A percentile compares a stretch with the other conserved stretches of the same genome.
These are phyloP conservation scores for Vigna unguiculata DNA, from an alignment of 306 rosid genomes.

Conservation along the genomic window DNA sequence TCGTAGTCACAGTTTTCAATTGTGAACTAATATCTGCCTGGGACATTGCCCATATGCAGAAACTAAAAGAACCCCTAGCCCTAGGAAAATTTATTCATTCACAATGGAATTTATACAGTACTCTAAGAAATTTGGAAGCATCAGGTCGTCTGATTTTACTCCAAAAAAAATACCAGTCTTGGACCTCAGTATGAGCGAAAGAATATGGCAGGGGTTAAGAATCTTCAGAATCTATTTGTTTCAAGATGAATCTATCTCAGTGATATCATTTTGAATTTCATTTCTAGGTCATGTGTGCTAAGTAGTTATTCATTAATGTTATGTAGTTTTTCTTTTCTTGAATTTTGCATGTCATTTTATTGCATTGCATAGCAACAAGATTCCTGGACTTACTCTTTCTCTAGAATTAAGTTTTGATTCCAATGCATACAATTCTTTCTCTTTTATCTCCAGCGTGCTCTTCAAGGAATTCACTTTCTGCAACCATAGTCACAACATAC, in stretches of 20 bases:
- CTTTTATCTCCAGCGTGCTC: slow-evolving; percentile 59
- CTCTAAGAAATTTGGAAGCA: background rate
- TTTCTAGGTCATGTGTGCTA: slow-evolving; percentile 6
- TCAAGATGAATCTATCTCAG: slow-evolving; percentile 9
- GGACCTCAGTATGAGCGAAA: slow-evolving; percentile 13
- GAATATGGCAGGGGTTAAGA: background rate
- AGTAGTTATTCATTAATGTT: background rate
- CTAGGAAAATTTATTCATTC: slow-evolving; percentile 3
- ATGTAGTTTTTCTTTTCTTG: background rate
- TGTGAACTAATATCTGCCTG: background rate
- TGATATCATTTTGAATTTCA: slow-evolving; percentile 14
- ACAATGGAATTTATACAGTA: background rate
- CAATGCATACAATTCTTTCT: slow-evolving; percentile 59
- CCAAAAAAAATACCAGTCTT: slow-evolving; percentile 13
- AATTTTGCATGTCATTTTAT: slow-evolving; percentile 19
- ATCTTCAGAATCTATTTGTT: background rate
- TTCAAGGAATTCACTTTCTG: slow-evolving; percentile 64
- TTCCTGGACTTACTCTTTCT: slow-evolving; percentile 70
- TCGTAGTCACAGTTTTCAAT: slow-evolving; percentile 5
- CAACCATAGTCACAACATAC: slow-evolving; percentile 43
- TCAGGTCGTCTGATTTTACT: slow-evolving; percentile 5
- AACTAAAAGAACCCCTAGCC: slow-evolving; percentile 14
- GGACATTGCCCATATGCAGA: slow-evolving; percentile 2
- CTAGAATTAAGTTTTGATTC: slow-evolving; percentile 71
- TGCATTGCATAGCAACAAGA: slow-evolving; percentile 19